These are phyloP conservation scores for Colletotrichum shisoi DNA, from an alignment of 2,329 filamentous ascomycete genomes.

Conservation along the genomic window DNA sequence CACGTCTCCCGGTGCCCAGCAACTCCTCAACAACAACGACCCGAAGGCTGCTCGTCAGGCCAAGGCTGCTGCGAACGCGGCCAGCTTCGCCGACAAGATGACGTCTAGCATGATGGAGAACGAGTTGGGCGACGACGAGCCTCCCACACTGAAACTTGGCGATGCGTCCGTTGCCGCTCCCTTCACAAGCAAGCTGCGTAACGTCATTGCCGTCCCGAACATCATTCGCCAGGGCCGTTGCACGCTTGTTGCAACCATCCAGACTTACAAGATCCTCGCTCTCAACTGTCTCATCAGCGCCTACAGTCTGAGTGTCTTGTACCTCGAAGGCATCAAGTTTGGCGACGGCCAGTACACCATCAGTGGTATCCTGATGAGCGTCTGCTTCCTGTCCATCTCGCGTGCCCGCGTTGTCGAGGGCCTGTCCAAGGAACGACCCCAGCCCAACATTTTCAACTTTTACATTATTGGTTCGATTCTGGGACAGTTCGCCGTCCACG, in stretches of 20 bases:
- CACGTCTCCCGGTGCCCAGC: slow-evolving; percentile 71
- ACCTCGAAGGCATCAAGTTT: slow-evolving; percentile 98
- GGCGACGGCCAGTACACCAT: slow-evolving; percentile 98
- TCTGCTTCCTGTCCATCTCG: slow-evolving; percentile 99
- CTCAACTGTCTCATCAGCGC: slow-evolving; percentile 97
- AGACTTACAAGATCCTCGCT: slow-evolving; percentile 99
- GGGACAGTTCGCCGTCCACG: slow-evolving; percentile 96
- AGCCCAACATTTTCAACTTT: slow-evolving; percentile 98
- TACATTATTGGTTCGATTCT: slow-evolving; percentile 99
- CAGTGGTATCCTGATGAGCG: slow-evolving; percentile 99
- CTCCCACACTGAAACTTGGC: slow-evolving; percentile 93
- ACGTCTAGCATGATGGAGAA: slow-evolving; percentile 87
- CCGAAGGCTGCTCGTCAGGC: slow-evolving; percentile 67
- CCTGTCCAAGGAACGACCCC: slow-evolving; percentile 93
- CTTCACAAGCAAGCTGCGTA: slow-evolving; percentile 96
- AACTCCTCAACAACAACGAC: slow-evolving; percentile 59
- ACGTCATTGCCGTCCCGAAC: slow-evolving; percentile 96
- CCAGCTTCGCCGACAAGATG: slow-evolving; percentile 84
- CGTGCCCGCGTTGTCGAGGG: slow-evolving; percentile 94
- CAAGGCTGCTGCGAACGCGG: slow-evolving; percentile 74
- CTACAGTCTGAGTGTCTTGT: slow-evolving; percentile 94
- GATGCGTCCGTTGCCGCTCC: slow-evolving; percentile 97
- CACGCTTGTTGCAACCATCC: slow-evolving; percentile 96
- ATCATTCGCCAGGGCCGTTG: slow-evolving; percentile 98
- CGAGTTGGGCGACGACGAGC: slow-evolving; percentile 87